Conservation (phyloP, 768 basidiomycete species). For the Panaeolus papilionaceus region DNA sequence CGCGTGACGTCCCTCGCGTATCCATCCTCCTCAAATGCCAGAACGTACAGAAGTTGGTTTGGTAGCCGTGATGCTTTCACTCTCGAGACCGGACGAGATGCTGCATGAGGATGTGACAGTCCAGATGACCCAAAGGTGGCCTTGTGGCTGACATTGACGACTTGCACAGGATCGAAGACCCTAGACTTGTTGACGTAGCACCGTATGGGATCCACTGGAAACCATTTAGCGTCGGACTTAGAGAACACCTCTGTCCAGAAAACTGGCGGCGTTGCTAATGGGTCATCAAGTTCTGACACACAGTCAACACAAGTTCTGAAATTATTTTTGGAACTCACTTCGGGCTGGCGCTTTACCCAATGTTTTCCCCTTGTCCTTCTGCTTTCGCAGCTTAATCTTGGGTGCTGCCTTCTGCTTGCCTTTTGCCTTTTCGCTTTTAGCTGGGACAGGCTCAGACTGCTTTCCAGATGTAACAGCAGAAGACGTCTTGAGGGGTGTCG, state of each 20-base stretch:
- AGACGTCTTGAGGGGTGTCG: slow-evolving; percentile 10
- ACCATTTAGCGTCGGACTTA: slow-evolving; percentile 88
- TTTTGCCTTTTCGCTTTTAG: slow-evolving; percentile 56
- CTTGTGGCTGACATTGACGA: slow-evolving; percentile 23
- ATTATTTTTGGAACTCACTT: slow-evolving; percentile 25
- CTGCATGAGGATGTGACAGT: slow-evolving; percentile 29
- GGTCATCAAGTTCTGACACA: slow-evolving; percentile 51
- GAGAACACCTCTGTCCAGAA: slow-evolving; percentile 99
- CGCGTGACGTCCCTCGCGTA: slow-evolving; percentile 91
- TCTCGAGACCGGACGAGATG: slow-evolving; percentile 27
- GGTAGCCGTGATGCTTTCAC: slow-evolving; percentile 44
- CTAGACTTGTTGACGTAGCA: slow-evolving; percentile 81
- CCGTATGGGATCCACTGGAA: slow-evolving; percentile 90
- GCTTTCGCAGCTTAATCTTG: slow-evolving; percentile 63
- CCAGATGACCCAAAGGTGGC: slow-evolving; percentile 19
- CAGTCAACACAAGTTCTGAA: slow-evolving; percentile 8
- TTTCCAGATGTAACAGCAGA: slow-evolving; percentile 43
- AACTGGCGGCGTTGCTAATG: slow-evolving; percentile 75
- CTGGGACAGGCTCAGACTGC: slow-evolving; percentile 38
- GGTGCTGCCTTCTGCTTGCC: slow-evolving; percentile 63
- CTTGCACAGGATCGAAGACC: slow-evolving; percentile 73
- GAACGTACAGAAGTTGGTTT: slow-evolving; percentile 91
- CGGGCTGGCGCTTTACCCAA: slow-evolving; percentile 37
- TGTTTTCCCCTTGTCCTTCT: slow-evolving; percentile 55
- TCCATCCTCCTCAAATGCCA: slow-evolving; percentile 95